Conservation (phyloP, 2,329 filamentous ascomycete species). For the Sordariomycetes sp. region DNA sequence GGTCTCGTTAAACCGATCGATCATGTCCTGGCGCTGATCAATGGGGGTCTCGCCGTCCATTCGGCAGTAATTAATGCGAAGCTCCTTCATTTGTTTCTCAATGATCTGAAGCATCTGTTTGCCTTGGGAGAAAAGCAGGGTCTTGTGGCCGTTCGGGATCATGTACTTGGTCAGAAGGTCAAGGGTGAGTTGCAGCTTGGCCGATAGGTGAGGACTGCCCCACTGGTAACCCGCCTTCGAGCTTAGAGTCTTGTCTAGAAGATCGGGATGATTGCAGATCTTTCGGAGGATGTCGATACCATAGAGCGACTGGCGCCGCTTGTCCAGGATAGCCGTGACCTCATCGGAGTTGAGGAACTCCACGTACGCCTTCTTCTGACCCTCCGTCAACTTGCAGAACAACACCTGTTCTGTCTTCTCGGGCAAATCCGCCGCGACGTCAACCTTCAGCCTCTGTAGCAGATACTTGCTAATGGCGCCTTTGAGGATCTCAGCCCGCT, state of each 20-base stretch:
- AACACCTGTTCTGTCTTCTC: conserved; percentile 95
- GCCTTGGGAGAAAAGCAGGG: conserved; percentile 84
- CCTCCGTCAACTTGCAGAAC: conserved; percentile 78
- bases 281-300: conserved; percentile 90
- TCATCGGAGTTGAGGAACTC: conserved; percentile 74
- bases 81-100: conserved; percentile 67
- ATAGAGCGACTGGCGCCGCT: conserved; percentile 70
- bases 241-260: conserved; percentile 54
- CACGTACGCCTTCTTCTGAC: conserved; percentile 74
- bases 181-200: conserved; percentile 93
- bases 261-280: conserved; percentile 94
- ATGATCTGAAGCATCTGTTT: conserved; percentile 94
- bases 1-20: conserved; percentile 86
- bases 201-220: conserved; percentile 70
- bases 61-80: conserved; percentile 65
- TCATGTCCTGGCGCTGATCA: conserved; percentile 77
- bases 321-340: conserved; percentile 71
- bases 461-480: conserved; percentile 91
- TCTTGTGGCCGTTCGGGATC: conserved; percentile 87
- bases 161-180: conserved; percentile 72
- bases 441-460: conserved; percentile 82
- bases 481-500: conserved; percentile 88
- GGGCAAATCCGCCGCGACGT: conserved; percentile 87
- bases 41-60: conserved; percentile 94
- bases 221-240: conserved; percentile 62